Percentiles rank a stretch among this genome's conserved stretches.
These are phyloP conservation scores for Lignosus rhinocerotis DNA, from an alignment of 1,284 basidiomycete genomes.

Conservation along the genomic window DNA sequence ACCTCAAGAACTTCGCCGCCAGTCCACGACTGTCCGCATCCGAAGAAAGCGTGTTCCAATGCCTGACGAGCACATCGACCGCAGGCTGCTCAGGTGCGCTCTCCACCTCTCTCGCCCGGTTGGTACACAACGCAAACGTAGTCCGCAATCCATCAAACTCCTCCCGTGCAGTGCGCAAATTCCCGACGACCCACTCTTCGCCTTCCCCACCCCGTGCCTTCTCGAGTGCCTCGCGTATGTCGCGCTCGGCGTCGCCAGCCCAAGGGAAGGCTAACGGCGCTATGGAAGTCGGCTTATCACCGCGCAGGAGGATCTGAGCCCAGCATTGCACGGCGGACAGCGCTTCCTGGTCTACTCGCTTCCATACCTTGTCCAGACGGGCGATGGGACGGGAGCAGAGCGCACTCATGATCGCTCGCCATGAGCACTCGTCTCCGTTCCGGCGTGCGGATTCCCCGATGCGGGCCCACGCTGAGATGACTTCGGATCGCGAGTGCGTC, in stretches of 20 bases:
- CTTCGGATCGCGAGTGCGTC: slow-evolving; percentile 68
- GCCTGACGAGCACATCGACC: slow-evolving; percentile 47
- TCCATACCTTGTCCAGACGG: slow-evolving; percentile 76
- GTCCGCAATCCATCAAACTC: slow-evolving; percentile 55
- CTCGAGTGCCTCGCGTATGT: slow-evolving; percentile 43
- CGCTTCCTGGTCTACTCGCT: slow-evolving; percentile 60
- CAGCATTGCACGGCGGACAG: slow-evolving; percentile 63
- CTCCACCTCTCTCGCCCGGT: slow-evolving; percentile 29
- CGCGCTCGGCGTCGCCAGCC: slow-evolving; percentile 57
- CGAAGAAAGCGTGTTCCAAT: slow-evolving; percentile 51
- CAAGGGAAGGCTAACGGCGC: slow-evolving; percentile 62
- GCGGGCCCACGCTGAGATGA: slow-evolving; percentile 69
- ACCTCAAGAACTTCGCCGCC: slow-evolving; percentile 65
- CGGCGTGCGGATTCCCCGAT: slow-evolving; percentile 69
- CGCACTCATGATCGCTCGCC: slow-evolving; percentile 68
- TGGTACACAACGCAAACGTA: slow-evolving; percentile 53
- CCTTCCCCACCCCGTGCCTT: slow-evolving; percentile 41
- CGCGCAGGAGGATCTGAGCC: slow-evolving; percentile 49
- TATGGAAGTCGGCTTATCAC: slow-evolving; percentile 37
- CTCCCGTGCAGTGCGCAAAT: slow-evolving; percentile 43
- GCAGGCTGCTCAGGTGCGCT: slow-evolving; percentile 43
- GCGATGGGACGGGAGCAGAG: slow-evolving; percentile 72
- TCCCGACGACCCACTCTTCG: slow-evolving; percentile 46
- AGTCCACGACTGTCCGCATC: slow-evolving; percentile 43
- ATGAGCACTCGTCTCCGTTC: slow-evolving; percentile 73